Percentiles rank a stretch among this genome's conserved stretches.
Conservation (phyloP, 1,284 basidiomycete species). For the Ustilago bromivora region DNA sequence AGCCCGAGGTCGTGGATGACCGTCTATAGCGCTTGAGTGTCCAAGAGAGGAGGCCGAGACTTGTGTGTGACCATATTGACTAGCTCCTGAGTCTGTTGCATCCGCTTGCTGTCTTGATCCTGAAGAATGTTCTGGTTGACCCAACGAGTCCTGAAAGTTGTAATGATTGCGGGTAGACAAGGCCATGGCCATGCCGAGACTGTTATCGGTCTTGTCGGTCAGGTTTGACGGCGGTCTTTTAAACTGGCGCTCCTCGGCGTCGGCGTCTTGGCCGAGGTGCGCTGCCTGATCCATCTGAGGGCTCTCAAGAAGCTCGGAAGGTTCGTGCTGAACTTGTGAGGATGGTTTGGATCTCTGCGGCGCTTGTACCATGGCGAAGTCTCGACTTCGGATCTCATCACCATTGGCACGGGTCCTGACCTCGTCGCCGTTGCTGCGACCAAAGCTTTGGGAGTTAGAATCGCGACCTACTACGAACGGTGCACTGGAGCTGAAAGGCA, state of each 20-base stretch:
- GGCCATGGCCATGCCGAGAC: conserved; percentile 24
- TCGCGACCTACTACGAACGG: conserved; percentile 24
- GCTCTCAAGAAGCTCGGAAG: conserved; percentile 22
- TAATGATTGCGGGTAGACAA: conserved; percentile 19
- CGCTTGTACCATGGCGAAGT: conserved; percentile 11
- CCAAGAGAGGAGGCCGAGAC: conserved; percentile 5
- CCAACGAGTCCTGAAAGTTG: conserved; percentile 26
- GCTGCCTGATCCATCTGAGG: conserved; percentile 6
- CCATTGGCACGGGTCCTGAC: conserved; percentile 5
- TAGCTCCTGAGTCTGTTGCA: conserved; percentile 2
- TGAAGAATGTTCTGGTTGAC: conserved; percentile 25
- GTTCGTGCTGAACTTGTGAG: conserved; percentile 1
- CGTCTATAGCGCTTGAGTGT: conserved; percentile 17
- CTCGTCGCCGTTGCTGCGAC: not conserved
- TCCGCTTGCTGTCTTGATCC: conserved; percentile 11
- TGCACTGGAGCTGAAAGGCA: conserved; percentile 34
- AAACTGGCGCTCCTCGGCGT: not conserved
- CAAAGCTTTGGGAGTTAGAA: conserved; percentile 15
- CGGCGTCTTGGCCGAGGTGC: conserved; percentile 7
- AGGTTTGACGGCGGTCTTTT: conserved; percentile 23
- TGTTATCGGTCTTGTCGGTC: conserved; percentile 32
- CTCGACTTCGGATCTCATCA: conserved; percentile 16
- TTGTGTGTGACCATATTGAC: conserved; percentile 1
- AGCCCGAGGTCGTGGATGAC: conserved; percentile 29
- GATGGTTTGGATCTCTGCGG: not conserved